Evolutionary conservation across 2,329 filamentous ascomycete genomes (phyloP).

Genomic region (Alternaria ventricosa): DNA sequence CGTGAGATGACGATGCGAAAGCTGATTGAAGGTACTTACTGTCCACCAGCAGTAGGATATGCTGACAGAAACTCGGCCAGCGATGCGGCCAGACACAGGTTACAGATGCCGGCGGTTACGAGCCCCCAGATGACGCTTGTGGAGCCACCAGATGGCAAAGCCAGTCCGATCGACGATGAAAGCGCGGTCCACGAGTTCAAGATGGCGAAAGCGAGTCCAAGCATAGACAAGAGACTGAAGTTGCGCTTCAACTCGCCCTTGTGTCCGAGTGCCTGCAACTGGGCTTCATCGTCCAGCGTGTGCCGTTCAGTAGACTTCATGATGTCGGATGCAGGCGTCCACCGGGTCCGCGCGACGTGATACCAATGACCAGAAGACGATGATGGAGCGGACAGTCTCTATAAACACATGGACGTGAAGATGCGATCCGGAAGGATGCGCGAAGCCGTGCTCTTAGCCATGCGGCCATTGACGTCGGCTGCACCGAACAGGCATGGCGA

Average conservation of each 20-base stretch:
- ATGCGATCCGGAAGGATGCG: background rate
- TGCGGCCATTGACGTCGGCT: conserved; percentile 13
- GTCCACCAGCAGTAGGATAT: conserved; percentile 58
- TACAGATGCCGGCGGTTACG: conserved; percentile 65
- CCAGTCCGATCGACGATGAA: conserved; percentile 64
- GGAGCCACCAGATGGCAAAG: conserved; percentile 73
- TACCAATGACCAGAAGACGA: too few relatives aligned
- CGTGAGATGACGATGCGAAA: conserved; percentile 44
- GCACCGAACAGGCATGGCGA: conserved; percentile 15
- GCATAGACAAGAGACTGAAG: conserved; percentile 65
- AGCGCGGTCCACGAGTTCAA: conserved; percentile 69
- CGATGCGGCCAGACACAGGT: conserved; percentile 71
- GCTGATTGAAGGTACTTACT: conserved; percentile 21
- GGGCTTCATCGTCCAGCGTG: conserved; percentile 42
- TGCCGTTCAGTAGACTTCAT: conserved; percentile 29
- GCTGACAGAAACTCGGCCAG: conserved; percentile 75
- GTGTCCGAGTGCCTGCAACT: conserved; percentile 58
- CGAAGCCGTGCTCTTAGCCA: background rate
- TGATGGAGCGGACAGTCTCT: background rate
- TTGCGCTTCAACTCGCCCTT: conserved; percentile 65
- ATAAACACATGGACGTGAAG: background rate
- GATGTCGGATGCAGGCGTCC: conserved; percentile 6
- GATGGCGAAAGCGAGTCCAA: conserved; percentile 68
- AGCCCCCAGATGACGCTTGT: conserved; percentile 76
- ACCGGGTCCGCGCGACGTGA: background rate